These are phyloP conservation scores for Aureobasidium melanogenum DNA, from an alignment of 2,329 filamentous ascomycete species.

Conservation along the genomic window DNA sequence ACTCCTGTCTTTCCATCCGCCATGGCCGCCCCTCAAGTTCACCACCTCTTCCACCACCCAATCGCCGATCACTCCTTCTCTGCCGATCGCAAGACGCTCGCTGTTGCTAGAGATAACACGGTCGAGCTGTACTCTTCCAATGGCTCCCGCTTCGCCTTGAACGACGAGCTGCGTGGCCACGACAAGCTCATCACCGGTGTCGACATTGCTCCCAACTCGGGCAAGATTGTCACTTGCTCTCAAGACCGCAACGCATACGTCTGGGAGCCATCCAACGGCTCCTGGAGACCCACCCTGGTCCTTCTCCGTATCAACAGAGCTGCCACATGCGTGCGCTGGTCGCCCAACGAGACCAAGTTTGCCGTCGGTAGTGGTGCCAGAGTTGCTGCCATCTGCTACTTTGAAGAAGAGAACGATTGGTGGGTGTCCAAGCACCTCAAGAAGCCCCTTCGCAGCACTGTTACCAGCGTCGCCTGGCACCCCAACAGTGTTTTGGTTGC, in stretches of 20 bases:
- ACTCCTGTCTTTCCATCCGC: conserved; percentile 62
- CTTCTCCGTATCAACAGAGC: conserved; percentile 94
- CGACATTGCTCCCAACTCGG: conserved; percentile 83
- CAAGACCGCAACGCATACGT: conserved; percentile 98
- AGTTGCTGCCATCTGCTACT: conserved; percentile 95
- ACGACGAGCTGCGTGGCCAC: conserved; percentile 90
- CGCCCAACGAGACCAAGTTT: conserved; percentile 92
- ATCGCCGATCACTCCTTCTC: conserved; percentile 99
- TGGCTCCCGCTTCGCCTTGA: conserved; percentile 68
- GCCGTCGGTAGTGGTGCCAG: conserved; percentile 93
- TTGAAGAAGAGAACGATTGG: conserved; percentile 99
- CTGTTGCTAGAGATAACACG: conserved; percentile 80
- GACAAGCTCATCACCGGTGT: conserved; percentile 96
- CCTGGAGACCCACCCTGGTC: conserved; percentile 95
- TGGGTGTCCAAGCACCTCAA: conserved; percentile 99
- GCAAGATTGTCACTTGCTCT: conserved; percentile 94
- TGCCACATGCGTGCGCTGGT: conserved; percentile 95
- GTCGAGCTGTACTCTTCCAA: conserved; percentile 77
- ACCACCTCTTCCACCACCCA: conserved; percentile 92
- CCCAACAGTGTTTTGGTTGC: conserved; percentile 93
- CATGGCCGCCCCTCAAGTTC: conserved; percentile 83
- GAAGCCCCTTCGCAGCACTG: conserved; percentile 96
- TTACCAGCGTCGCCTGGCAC: conserved; percentile 92
- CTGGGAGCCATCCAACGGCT: conserved; percentile 78
- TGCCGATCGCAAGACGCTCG: conserved; percentile 76